These are phyloP conservation scores for Exophiala sideris DNA, from an alignment of 2,329 filamentous ascomycete genomes.

Conservation along the genomic window DNA sequence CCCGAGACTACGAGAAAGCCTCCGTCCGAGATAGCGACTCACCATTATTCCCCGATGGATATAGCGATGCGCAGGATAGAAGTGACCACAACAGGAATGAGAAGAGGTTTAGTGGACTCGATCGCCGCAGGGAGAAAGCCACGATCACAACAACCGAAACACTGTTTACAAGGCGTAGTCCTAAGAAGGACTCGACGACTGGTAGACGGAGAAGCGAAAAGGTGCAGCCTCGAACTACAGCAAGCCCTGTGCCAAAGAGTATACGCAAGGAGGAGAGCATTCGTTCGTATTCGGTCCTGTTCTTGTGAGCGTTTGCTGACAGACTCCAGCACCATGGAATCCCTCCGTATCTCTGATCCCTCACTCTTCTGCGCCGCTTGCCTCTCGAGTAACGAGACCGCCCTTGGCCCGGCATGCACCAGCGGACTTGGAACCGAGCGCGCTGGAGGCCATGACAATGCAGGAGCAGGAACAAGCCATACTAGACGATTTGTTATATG, in stretches of 20 bases:
- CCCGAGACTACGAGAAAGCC: constrained; percentile 22
- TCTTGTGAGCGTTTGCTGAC: constrained; percentile 5
- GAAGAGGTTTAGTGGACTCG: constrained; percentile 25
- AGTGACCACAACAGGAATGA: constrained; percentile 19
- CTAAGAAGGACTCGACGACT: constrained; percentile 43
- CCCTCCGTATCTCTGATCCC: constrained; percentile 74
- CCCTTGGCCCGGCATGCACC: constrained; percentile 66
- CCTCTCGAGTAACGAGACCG: constrained; percentile 62
- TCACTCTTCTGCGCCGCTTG: constrained; percentile 67
- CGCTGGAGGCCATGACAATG: constrained; percentile 68
- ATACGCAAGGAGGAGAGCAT: constrained; percentile 35
- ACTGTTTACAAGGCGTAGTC: constrained; percentile 50
- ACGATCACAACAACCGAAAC: constrained; percentile 38
- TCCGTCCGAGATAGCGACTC: constrained; percentile 21
- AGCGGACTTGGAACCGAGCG: constrained; percentile 61
- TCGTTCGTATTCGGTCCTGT: constrained; percentile 18
- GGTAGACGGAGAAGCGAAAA: constrained; percentile 2
- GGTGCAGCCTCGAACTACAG: constrained; percentile 5
- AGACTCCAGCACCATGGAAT: constrained; percentile 59
- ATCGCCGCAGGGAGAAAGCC: constrained; percentile 34
- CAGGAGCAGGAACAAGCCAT: constrained; percentile 83
- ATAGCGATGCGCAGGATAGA: constrained; percentile 22
- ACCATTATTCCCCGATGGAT: constrained; percentile 19
- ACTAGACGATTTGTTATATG: constrained; percentile 85
- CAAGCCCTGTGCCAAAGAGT: constrained; percentile 16